Base-by-base conservation (phyloP, 768 basidiomycete species). In the Termitomyces sp. region DNA sequence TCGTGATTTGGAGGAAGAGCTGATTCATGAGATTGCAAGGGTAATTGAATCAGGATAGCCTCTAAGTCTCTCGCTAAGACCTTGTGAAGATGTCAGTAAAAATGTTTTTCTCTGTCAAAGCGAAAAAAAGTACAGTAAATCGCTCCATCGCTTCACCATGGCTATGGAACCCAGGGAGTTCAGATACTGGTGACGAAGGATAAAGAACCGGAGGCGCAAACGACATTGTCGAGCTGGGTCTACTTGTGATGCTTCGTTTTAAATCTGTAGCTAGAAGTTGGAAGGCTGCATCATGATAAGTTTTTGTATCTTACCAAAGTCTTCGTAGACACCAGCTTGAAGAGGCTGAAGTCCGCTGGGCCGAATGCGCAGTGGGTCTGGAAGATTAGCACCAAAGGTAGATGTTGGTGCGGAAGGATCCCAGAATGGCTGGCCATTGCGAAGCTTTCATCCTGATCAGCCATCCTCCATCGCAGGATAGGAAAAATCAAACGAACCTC, bases 301-400 rank as follows among this genome's bases (percentile, higher is more conserved):
- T n/a, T 24, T 4, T 27, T 16, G 18, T 16, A 24, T 33, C 74
- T 64, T 67, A 85, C 93, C 88, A 63, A 99, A 98, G 69, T 99
- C 97, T 65, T 98, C 95, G 73, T 99, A 99, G 12, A 99, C 94
- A 49, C 84, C 83, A 37, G 87, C 74, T 72, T 99, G 97, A 63
- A 87, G 84, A 20, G 82, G 76, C 61, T 92, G 88, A 11, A 99
- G 76, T 41, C 97, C 97, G 46, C 78, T 85, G 12, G 86, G 78
- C 67, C 91, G 90, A 70, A 98, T 84, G 39, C 95, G 85, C 50
- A 99, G 77, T 30, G 91, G 87, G 65, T 98, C 95, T 4, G 97
- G 97, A 45, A 99, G 81, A 55, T 76, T 82, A 3, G 80, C 73
- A 5, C 86, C 81, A 66, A 92, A 90, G 60, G 81, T 87, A 8